Evolutionary conservation across 352 stramenopile genomes (phyloP).

Genomic region (Thalassiosira hispida): DNA sequence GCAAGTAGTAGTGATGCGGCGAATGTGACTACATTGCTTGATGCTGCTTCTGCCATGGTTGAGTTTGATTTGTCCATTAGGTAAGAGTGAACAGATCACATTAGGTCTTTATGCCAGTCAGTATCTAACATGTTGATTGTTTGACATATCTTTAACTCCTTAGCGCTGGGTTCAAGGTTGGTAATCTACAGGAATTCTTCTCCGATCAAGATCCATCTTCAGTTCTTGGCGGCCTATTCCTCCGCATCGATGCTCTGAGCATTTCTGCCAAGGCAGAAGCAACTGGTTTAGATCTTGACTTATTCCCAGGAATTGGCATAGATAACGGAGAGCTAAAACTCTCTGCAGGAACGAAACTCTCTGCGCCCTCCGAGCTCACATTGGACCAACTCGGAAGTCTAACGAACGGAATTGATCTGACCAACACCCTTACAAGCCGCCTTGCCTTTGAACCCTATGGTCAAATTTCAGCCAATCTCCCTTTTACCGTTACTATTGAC

Average conservation of each 20-base stretch:
- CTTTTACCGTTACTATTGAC: constrained; percentile 18
- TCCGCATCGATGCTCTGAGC: constrained; percentile 27
- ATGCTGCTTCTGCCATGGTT: neutral
- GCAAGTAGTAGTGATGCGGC: neutral
- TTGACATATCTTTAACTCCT: neutral
- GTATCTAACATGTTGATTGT: neutral
- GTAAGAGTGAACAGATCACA: neutral
- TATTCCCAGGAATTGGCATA: constrained; percentile 28
- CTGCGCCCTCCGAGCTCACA: constrained; percentile 19
- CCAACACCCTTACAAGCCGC: constrained; percentile 5
- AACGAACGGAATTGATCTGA: constrained; percentile 18
- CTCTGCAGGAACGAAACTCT: constrained; percentile 21
- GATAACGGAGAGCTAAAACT: constrained; percentile 14
- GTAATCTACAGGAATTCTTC: constrained; percentile 14
- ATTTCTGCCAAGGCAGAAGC: constrained; percentile 14
- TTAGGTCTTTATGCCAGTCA: neutral
- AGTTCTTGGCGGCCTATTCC: constrained; percentile 15
- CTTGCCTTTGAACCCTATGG: constrained; percentile 36
- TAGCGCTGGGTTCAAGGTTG: constrained; percentile 27
- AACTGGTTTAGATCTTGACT: constrained; percentile 9
- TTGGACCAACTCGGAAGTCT: constrained; percentile 4
- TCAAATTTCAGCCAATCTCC: constrained; percentile 16
- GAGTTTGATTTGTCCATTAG: constrained; percentile 12
- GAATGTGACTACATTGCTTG: constrained; percentile 20
- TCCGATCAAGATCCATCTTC: neutral